Evolutionary conservation across 2,329 filamentous ascomycete species (phyloP).

Genomic region (Aureobasidium sp.): DNA sequence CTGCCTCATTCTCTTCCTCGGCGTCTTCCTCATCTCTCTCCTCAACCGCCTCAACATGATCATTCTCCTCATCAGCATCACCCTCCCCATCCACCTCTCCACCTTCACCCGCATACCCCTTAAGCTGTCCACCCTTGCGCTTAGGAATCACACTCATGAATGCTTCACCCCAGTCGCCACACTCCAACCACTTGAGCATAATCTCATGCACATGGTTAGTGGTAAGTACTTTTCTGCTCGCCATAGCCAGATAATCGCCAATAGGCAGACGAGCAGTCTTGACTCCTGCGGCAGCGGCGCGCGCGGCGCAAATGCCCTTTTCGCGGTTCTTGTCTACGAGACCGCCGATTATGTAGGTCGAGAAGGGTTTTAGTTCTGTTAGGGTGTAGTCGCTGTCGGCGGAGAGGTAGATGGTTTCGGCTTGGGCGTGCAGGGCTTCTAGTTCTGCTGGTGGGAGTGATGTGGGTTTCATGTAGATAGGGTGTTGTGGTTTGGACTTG

Average conservation of each 20-base stretch:
- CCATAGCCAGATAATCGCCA: slow-evolving; percentile 90
- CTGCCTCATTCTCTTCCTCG: slow-evolving; percentile 4
- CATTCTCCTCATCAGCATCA: slow-evolving; percentile 17
- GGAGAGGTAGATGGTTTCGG: slow-evolving; percentile 76
- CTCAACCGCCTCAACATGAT: background rate
- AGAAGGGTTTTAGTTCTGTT: slow-evolving; percentile 74
- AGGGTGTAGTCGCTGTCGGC: slow-evolving; percentile 86
- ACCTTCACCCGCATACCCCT: slow-evolving; percentile 17
- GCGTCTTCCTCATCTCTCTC: background rate
- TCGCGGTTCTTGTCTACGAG: slow-evolving; percentile 94
- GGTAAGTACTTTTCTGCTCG: slow-evolving; percentile 74
- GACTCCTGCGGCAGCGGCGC: slow-evolving; percentile 66
- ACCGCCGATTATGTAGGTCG: slow-evolving; percentile 87
- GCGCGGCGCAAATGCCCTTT: slow-evolving; percentile 86
- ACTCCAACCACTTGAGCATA: slow-evolving; percentile 87
- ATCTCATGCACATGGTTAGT: slow-evolving; percentile 98
- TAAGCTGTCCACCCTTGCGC: slow-evolving; percentile 62
- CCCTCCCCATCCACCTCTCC: slow-evolving; percentile 17
- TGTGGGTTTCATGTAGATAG: background rate
- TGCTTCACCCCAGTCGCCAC: slow-evolving; percentile 82
- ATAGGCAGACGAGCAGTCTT: slow-evolving; percentile 89
- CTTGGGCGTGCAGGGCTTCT: slow-evolving; percentile 19
- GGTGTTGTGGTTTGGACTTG: slow-evolving; percentile 18
- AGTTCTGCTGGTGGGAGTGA: background rate
- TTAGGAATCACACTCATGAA: slow-evolving; percentile 86